phyloP scores from a whole-genome alignment of 1,284 basidiomycete genomes.

The Malassezia pachydermatis region DNA sequence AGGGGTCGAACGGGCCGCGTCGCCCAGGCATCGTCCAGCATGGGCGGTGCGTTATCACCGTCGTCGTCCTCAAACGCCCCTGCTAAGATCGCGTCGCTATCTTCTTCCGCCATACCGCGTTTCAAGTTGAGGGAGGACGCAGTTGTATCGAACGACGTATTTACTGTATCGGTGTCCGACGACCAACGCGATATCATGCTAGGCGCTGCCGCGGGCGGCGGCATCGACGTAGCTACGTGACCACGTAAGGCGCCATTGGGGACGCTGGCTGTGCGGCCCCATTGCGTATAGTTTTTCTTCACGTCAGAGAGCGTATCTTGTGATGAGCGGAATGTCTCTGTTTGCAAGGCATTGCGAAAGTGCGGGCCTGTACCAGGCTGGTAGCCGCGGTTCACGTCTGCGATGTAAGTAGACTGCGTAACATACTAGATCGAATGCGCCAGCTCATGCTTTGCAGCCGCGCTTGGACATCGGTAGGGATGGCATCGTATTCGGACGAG shows the following conservation, averaged over 20 bases:
- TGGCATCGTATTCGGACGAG: slow-evolving; percentile 11
- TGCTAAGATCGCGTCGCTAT: slow-evolving; percentile 9
- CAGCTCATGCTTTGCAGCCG: slow-evolving; percentile 19
- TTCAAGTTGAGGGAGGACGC: slow-evolving; percentile 3
- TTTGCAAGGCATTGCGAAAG: background rate
- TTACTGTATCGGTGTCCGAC: slow-evolving; percentile 1
- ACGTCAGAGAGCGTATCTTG: slow-evolving; percentile 5
- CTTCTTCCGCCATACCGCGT: slow-evolving; percentile 10
- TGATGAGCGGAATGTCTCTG: no score
- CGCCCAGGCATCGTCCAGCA: background rate
- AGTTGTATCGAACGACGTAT: background rate
- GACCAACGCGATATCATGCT: background rate
- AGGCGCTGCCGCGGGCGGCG: background rate
- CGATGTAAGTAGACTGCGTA: background rate
- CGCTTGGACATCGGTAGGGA: slow-evolving; percentile 11
- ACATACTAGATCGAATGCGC: slow-evolving; percentile 19
- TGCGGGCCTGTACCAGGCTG: background rate
- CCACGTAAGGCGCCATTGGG: slow-evolving; percentile 12
- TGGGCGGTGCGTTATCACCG: no score
- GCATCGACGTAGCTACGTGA: background rate
- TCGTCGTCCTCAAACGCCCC: slow-evolving; percentile 11
- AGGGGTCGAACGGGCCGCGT: slow-evolving; percentile 9
- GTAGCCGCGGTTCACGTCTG: slow-evolving; percentile 18
- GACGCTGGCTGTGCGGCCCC: slow-evolving; percentile 14
- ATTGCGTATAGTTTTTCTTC: background rate